Evolutionary conservation across 2,329 filamentous ascomycete species (phyloP), one percentile per base, ranked within the genome.

Genomic region (Penicillium sp.): DNA sequence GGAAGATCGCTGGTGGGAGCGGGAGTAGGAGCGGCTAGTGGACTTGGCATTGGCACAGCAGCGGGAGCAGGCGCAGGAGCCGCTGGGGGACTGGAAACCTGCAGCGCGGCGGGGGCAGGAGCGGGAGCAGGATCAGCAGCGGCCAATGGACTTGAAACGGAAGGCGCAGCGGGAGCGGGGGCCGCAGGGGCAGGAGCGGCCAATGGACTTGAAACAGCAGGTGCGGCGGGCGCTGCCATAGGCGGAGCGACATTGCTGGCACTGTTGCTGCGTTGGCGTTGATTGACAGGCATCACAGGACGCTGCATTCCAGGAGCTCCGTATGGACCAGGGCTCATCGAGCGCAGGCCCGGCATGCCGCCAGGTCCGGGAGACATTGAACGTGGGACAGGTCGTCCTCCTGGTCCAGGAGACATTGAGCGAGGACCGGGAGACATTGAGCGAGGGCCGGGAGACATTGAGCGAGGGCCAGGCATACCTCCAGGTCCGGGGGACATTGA

Each of bases 231-330:
- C 17, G 64, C 64, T 25, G 45, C 59, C 39, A 60, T 61, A 6
- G 62, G 63, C 7, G 66, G 69, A 42, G 67, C 54, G n/a, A 70
- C 62, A 19, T 69, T 72, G 44, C 74, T 72, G 15, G 75, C 71
- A 43, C 78, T 80, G 60, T 80, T 79, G 64, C 78, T 81, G 53
- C 78, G 69, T 59, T 71, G 67, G 41, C 76, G 73, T 59, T 75
- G 69, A 47, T 62, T 66, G 36, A 62, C 67, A n/a, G 73, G 73
- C 62, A 75, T 77, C 27, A 72, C 66, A 6, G 77, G 77, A 35
- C 73, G 70, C 35, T 75, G 75, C 60, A 78, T 68, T 9, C 75
- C 77, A 7, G 75, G 73, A 19, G 65, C 67, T 35, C 77, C 76
- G 45, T 79, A 78, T 3, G 76, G 76, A 21, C 74, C 75, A 29